Base-by-base conservation (phyloP, 441 rosid genomes). In the Jatropha podagrica region DNA sequence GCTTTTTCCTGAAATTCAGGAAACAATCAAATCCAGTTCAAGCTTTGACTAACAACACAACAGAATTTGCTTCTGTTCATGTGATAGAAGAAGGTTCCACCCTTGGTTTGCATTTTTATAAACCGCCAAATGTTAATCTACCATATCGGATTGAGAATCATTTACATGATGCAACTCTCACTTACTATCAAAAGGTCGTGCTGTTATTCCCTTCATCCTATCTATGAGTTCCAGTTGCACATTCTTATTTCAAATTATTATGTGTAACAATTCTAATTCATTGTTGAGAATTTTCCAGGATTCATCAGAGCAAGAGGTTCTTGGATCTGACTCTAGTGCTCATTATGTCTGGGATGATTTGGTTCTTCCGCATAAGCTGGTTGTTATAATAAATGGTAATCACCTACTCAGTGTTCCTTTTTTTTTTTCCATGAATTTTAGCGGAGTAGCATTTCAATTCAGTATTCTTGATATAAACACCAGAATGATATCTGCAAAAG, bases 291-390 rank as follows among this genome's bases (percentile, higher is more conserved):
- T 61, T 70, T 68, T 85, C 63, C 89, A 96, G 99, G 94, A 90
- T 82, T 88, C 98, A 76, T 83, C 92, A 72, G 93, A 89, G 85
- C 78, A 65, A 49, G 99, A 93, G 85, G 83, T 92, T 83, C 97
- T 96, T 81, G 91, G 85, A 81, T 87, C 98, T 76, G 90, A 83
- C 75, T 74, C 84, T 82, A 79, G 85, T 81, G 84, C 81, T 78
- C 89, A 86, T 82, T 96, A 93, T 85, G 96, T 87, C 77, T 96
- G 99, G 98, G 98, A 93, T 86, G 95, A 93, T 92, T 75, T 84
- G 83, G 90, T 92, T 71, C 97, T 89, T 87, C 97, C 99, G 15
- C 98, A 80, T 83, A 96, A 88, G 84, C 86, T 96, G 81, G 83
- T 93, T 77, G 88, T 96, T 76, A 75, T 91, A 63, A 82, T 96